Evolutionary conservation across 768 basidiomycete species (phyloP), one percentile per base, ranked within the genome.

Genomic region (Pisolithus sp.): DNA sequence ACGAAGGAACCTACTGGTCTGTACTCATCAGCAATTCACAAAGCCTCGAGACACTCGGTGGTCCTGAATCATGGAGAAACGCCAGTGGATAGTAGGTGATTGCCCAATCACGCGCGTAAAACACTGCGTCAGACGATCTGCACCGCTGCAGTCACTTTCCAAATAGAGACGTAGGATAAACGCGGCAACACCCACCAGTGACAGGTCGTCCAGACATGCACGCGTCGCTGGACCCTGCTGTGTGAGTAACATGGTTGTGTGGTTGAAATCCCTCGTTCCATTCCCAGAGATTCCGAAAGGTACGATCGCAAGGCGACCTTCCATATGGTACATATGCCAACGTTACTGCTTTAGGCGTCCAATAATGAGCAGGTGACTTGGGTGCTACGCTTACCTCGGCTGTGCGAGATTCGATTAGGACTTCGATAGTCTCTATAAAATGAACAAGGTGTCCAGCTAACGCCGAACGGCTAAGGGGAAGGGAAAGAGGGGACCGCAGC

Each of bases 141-240:
- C 59, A 61, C 58, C 57, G 52, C 45, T 55, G 52, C 52, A 52
- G 53, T 54, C 57, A 46, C 18, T 23, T 26, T 38, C 18, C 31
- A 36, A 9, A 47, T 34, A 43, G 50, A 49, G 57, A 59, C 56
- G 34, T 46, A 46, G 53, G 36, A 40, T 18, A 38, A 52, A 45
- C n/a, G 59, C 56, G 55, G 51, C 21, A 45, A 49, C 7, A 46
- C 28, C 30, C 31, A 46, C 17, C 23, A 23, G 18, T 34, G 56
- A 50, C 53, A 51, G 7, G 30, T 30, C 55, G 55, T 46, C 42
- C 55, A 43, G 43, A 55, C 56, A 49, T 60, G 60, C 46, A 57
- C 39, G 24, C 39, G 53, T 55, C 63, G 61, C 61, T 64, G 63
- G 57, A 62, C 60, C 63, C 62, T 64, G 60, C 46, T 53, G 57